A percentile compares a stretch with the other conserved stretches of the same genome.
These are phyloP conservation scores for Seminavis robusta DNA, from an alignment of 108 stramenopile genomes.

Conservation along the genomic window DNA sequence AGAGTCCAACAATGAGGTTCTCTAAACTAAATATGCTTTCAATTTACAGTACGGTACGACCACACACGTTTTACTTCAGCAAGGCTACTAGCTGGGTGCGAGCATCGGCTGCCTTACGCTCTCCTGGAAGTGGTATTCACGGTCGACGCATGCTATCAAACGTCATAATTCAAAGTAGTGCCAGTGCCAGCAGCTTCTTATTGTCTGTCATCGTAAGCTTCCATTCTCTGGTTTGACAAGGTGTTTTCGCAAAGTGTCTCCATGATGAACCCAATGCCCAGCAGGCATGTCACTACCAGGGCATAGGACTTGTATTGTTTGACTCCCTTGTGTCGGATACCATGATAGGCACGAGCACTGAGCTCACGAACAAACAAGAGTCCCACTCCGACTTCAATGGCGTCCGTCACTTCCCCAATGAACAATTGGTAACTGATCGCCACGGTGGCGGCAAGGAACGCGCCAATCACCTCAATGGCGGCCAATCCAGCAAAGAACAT, in stretches of 20 bases:
- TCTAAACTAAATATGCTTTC: no score
- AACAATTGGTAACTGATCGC: constrained; percentile 28
- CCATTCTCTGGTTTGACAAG: no score
- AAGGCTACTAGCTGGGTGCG: no score
- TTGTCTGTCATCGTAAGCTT: no score
- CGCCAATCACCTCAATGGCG: constrained; percentile 25
- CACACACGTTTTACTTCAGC: no score
- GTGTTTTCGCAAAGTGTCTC: background rate
- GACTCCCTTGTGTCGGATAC: constrained; percentile 13
- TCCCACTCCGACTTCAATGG: constrained; percentile 37
- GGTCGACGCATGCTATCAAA: no score
- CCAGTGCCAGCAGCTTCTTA: no score
- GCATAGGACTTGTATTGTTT: constrained; percentile 1
- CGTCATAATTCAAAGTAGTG: no score
- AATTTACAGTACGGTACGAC: no score
- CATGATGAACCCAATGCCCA: background rate
- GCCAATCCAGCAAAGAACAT: constrained; percentile 32
- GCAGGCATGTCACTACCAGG: background rate
- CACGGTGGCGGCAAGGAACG: constrained; percentile 33
- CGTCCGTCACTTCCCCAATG: constrained; percentile 46
- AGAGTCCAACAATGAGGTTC: no score
- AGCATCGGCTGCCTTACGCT: no score
- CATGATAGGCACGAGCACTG: constrained; percentile 31
- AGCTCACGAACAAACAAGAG: constrained; percentile 42
- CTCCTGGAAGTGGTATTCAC: no score